Evolutionary conservation across 495 filamentous ascomycete species (phyloP).

Genomic region (Lentithecium fluviatile): DNA sequence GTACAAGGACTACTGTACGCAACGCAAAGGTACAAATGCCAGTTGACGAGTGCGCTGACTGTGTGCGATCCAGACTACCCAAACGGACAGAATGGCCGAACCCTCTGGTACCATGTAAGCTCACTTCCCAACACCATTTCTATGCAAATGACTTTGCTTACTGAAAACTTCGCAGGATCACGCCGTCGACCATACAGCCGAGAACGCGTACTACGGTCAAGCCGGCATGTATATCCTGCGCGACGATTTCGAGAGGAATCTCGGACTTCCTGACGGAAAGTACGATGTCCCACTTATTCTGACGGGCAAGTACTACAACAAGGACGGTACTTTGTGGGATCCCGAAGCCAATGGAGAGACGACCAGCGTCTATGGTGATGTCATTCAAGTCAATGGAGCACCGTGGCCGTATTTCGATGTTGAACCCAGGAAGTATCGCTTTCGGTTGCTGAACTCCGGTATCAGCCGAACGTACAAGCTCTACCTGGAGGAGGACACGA

Average conservation of each 20-base stretch:
- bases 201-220: conserved; percentile 54
- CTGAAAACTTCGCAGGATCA: neutral
- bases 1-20: conserved; percentile 61
- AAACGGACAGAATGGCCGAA: conserved; percentile 49
- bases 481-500: neutral
- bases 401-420: conserved; percentile 44
- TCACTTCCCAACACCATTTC: conserved; percentile 28
- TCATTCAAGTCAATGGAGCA: conserved; percentile 55
- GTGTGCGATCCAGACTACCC: no score
- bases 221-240: conserved; percentile 47
- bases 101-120: conserved; percentile 58
- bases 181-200: conserved; percentile 40
- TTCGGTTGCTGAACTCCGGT: conserved; percentile 25
- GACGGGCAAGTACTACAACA: conserved; percentile 48
- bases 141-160: neutral
- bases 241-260: conserved; percentile 46
- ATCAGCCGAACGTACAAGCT: neutral
- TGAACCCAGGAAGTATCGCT: conserved; percentile 56
- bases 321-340: conserved; percentile 46
- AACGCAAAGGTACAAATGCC: no score
- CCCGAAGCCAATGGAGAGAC: conserved; percentile 41
- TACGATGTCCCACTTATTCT: conserved; percentile 54
- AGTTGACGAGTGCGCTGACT: no score
- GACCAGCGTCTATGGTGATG: conserved; percentile 51
- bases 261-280: conserved; percentile 48